Percentiles rank a stretch among this genome's conserved stretches.
Conservation (phyloP, 768 basidiomycete genomes). For the Russula vinacea region DNA sequence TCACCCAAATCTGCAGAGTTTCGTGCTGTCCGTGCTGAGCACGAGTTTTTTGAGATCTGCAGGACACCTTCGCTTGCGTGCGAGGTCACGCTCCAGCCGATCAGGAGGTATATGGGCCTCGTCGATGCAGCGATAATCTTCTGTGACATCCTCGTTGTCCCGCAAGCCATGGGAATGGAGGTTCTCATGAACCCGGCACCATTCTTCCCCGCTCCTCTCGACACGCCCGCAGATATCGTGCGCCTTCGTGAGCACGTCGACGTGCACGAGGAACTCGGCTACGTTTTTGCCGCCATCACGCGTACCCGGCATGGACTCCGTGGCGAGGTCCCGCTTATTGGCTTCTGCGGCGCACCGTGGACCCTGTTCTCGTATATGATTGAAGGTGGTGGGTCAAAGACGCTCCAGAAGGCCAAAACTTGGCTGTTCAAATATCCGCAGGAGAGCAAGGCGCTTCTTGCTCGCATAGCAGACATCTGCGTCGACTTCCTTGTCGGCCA, state of each 20-base stretch:
- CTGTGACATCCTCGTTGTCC: conserved; percentile 95
- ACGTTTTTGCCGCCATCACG: conserved; percentile 91
- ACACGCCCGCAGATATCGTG: conserved; percentile 66
- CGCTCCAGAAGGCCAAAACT: conserved; percentile 84
- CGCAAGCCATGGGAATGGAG: conserved; percentile 96
- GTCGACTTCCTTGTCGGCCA: conserved; percentile 90
- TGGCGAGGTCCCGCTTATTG: conserved; percentile 92
- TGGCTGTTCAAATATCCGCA: conserved; percentile 93
- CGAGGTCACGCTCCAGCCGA: conserved; percentile 90
- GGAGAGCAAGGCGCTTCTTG: conserved; percentile 72
- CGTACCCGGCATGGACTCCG: conserved; percentile 73
- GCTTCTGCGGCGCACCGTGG: conserved; percentile 98
- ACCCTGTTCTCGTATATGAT: conserved; percentile 98
- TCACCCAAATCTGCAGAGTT: conserved; percentile 62
- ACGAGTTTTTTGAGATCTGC: conserved; percentile 96
- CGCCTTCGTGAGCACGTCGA: conserved; percentile 64
- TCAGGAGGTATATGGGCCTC: conserved; percentile 79
- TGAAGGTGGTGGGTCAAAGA: conserved; percentile 92
- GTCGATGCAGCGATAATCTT: conserved; percentile 98
- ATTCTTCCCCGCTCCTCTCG: conserved; percentile 81
- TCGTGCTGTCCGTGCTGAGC: conserved; percentile 73
- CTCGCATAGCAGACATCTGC: conserved; percentile 82
- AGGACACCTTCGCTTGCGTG: conserved; percentile 86
- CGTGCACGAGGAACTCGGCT: conserved; percentile 80
- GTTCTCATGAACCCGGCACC: conserved; percentile 94